Conservation (phyloP, 2,329 filamentous ascomycete species). For the Penicillium sp. region DNA sequence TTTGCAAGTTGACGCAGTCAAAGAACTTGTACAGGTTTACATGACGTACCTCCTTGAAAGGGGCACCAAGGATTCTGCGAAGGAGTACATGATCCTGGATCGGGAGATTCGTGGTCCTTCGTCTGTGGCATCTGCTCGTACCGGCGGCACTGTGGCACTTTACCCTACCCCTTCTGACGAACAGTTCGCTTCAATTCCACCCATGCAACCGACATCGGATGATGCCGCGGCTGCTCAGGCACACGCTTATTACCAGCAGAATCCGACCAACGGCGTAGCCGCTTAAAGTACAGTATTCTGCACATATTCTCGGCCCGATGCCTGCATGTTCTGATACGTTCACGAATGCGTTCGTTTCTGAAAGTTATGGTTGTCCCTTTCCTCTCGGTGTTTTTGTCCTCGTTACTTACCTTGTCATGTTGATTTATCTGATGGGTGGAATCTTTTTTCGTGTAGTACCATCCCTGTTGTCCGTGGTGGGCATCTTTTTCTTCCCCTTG, state of each 20-base stretch:
- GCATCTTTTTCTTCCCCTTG: constrained; percentile 18
- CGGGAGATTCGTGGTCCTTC: constrained; percentile 74
- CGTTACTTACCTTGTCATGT: constrained; percentile 14
- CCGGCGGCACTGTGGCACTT: constrained; percentile 22
- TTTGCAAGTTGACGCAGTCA: constrained; percentile 65
- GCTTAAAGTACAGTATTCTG: constrained; percentile 13
- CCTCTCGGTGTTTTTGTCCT: constrained; percentile 10
- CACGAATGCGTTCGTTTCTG: constrained; percentile 9
- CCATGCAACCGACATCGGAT: constrained; percentile 7
- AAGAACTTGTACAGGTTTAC: constrained; percentile 74
- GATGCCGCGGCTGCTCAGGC: constrained; percentile 24
- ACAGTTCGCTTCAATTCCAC: constrained; percentile 8
- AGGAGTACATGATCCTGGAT: constrained; percentile 80
- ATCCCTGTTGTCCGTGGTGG: constrained; percentile 12
- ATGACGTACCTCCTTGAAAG: constrained; percentile 80
- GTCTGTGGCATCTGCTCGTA: constrained; percentile 39
- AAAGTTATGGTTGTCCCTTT: constrained; percentile 1
- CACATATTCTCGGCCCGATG: constrained; percentile 1
- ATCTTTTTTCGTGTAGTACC: constrained; percentile 22
- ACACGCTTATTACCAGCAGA: constrained; percentile 35
- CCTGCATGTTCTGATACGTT: constrained; percentile 15
- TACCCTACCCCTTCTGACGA: constrained; percentile 10
- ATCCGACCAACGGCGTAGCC: constrained; percentile 28
- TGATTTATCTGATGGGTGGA: constrained; percentile 20
- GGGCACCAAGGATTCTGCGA: constrained; percentile 78